Percentiles rank a stretch among this genome's conserved stretches.
phyloP scores from a whole-genome alignment of 106 monocot species.

The Allium sativum region DNA sequence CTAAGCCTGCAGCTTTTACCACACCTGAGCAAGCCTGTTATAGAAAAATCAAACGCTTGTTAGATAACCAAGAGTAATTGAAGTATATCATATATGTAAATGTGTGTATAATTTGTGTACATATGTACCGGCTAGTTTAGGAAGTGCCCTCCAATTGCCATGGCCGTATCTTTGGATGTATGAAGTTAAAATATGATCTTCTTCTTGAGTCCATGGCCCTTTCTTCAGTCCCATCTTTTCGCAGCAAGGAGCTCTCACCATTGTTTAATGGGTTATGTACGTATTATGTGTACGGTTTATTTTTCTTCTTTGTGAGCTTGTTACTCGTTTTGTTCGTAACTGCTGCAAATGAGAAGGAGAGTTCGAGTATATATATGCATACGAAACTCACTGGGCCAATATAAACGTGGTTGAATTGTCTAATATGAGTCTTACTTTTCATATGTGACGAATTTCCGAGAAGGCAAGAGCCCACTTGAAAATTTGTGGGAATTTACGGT shows the following conservation, averaged over 20 bases:
- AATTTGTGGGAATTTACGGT: background rate
- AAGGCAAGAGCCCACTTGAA: background rate
- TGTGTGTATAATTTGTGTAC: background rate
- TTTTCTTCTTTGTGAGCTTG: background rate
- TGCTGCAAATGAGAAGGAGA: background rate
- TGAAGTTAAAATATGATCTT: slow-evolving; percentile 10
- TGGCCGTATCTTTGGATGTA: slow-evolving; percentile 16
- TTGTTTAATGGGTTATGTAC: slow-evolving; percentile 12
- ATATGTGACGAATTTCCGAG: background rate
- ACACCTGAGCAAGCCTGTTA: slow-evolving; percentile 15
- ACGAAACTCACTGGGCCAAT: background rate
- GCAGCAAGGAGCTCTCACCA: slow-evolving; percentile 30
- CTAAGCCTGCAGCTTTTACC: slow-evolving; percentile 18
- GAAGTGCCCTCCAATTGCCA: slow-evolving; percentile 26
- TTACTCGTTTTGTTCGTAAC: background rate
- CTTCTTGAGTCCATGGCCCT: slow-evolving; percentile 28
- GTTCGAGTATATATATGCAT: background rate
- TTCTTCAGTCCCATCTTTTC: slow-evolving; percentile 26
- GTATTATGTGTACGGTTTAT: background rate
- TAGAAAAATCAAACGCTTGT: background rate
- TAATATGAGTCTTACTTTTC: background rate
- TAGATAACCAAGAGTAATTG: background rate
- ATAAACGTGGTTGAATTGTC: background rate
- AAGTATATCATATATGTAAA: background rate
- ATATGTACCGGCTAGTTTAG: slow-evolving; percentile 13